Base-by-base conservation (phyloP, 495 filamentous ascomycete genomes). In the Platismatia glauca region DNA sequence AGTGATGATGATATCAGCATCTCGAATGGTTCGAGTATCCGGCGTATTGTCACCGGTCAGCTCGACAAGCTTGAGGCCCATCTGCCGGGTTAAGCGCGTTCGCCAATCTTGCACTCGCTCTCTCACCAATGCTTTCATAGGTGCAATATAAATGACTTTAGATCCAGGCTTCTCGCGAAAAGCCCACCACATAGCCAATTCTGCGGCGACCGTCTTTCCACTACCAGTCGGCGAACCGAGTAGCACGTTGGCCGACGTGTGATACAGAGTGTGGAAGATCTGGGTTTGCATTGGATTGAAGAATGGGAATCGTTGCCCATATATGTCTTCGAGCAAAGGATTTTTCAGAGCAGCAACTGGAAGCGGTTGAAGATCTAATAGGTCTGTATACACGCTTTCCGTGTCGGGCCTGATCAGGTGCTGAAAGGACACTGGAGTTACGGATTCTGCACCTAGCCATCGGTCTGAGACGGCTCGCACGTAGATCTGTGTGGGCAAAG, bases 281-380 rank as follows among this genome's bases (percentile, higher is more conserved):
- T 99, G 94, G 5, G 95, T 96, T 71, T 99, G 94, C 94, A 99
- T 96, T 0, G 95, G 93, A 72, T 99, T 99, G 79, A 99, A 99
- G 76, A 84, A 97, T 61, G 89, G 84, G 71, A 99, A 99, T 34
- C 90, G 84, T 69, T 89, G 78, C 8, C 81, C 84, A 72, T 97
- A 97, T 13, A 99, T 80, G 61, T 92, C 89, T 69, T 97, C 92
- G 4, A 97, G 76, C 0, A 85, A 80, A 1, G 89, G 83, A 68
- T 96, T 95, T 67, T 96, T 91, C 50, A 99, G 79, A 48, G 94
- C 92, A 20, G 84, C 82, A 50, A 97, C 84, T 0, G 94, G 90
- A 22, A 99, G 77, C 7, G 95, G 94, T 70, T 96, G 94, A 12
- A 99, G 79, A 69, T 97, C 87, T 16, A 97, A 77, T 33, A 99